Conservation (phyloP, 306 rosid genomes). For the Castanea crenata region DNA sequence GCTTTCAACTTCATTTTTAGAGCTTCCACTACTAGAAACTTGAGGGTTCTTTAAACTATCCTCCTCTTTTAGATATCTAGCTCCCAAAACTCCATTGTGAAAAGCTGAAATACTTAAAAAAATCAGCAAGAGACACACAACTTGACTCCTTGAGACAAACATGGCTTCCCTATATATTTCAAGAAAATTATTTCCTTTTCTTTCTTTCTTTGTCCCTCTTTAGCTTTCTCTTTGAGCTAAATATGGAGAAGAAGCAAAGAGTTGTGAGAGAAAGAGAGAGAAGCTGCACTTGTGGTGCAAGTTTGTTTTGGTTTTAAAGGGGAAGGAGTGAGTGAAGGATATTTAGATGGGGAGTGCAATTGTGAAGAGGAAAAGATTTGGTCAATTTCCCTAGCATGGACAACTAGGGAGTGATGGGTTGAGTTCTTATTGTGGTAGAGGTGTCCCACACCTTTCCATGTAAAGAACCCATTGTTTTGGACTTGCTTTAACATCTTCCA, state of each 20-base stretch:
- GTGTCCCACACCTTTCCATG: no score
- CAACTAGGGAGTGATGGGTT: background rate
- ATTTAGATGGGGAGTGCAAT: background rate
- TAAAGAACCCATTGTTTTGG: background rate
- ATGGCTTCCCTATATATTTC: conserved; percentile 24
- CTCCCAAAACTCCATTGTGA: conserved; percentile 35
- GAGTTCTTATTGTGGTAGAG: no score
- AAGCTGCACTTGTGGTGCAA: background rate
- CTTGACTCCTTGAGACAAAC: conserved; percentile 42
- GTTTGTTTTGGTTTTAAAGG: conserved; percentile 8
- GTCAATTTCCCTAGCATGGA: conserved; percentile 18
- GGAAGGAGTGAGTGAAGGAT: background rate
- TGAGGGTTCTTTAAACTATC: conserved; percentile 26
- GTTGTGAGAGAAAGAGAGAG: background rate
- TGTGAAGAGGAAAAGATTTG: conserved; percentile 24
- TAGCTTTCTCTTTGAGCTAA: conserved; percentile 13
- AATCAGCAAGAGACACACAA: conserved; percentile 36
- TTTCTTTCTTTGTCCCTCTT: conserved; percentile 4
- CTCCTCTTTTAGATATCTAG: conserved; percentile 31
- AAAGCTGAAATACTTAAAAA: conserved; percentile 38
- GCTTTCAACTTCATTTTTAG: conserved; percentile 25
- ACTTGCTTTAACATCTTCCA: background rate
- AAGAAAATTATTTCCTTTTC: background rate
- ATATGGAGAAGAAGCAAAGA: conserved; percentile 13
- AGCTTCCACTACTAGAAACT: conserved; percentile 24